A percentile compares a stretch with the other conserved stretches of the same genome.
phyloP scores from a whole-genome alignment of 257 asterid genomes.

The Craterostigma plantagineum region DNA sequence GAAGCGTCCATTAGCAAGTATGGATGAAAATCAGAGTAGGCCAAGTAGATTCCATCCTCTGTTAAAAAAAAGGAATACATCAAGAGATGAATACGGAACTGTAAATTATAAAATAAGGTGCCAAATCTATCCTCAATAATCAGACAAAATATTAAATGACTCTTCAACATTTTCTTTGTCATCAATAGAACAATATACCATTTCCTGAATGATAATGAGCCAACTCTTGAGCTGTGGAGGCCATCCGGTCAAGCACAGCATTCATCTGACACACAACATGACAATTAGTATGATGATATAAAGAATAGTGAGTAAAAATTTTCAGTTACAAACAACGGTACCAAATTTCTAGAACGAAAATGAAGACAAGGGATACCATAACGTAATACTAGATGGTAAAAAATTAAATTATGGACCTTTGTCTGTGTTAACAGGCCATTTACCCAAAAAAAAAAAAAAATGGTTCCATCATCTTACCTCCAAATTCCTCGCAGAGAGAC shows the following conservation, averaged over 20 bases:
- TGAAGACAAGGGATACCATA: too few species aligned
- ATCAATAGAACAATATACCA: constrained; percentile 31
- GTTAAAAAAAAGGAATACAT: constrained; percentile 12
- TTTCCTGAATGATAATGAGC: constrained; percentile 96
- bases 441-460: constrained; percentile 3
- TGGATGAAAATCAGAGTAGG: constrained; percentile 67
- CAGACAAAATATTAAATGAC: too few species aligned
- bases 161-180: not conserved
- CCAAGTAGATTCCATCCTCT: constrained; percentile 82
- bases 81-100: too few species aligned
- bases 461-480: constrained; percentile 33
- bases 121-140: not conserved
- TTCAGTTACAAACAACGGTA: too few species aligned
- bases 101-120: too few species aligned
- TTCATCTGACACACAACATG: constrained; percentile 40
- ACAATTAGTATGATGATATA: constrained; percentile 8
- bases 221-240: constrained; percentile 81
- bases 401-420: not conserved
- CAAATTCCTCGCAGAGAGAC: constrained; percentile 82
- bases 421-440: too few species aligned
- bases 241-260: constrained; percentile 83
- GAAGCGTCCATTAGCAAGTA: constrained; percentile 71
- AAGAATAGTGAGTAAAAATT: too few species aligned
- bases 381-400: not conserved
- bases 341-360: too few species aligned